Percentiles rank a stretch among this genome's conserved stretches.
Conservation (phyloP, 2,329 filamentous ascomycete species). For the Lecanicillium sp. region DNA sequence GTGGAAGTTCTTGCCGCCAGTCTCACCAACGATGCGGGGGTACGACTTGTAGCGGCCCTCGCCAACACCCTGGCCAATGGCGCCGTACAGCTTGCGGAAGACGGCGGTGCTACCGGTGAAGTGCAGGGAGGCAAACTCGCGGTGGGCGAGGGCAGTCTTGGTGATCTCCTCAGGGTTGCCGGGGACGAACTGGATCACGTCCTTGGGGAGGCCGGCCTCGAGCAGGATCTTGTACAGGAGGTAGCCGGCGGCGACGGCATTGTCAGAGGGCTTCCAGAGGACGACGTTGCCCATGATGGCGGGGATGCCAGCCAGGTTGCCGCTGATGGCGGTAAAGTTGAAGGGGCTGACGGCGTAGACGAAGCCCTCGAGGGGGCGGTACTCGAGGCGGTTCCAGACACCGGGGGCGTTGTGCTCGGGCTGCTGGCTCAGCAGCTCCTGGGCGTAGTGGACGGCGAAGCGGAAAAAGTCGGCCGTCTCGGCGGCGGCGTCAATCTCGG, state of each 20-base stretch:
- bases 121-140: conserved; percentile 81
- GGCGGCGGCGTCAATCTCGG: conserved; percentile 94
- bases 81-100: conserved; percentile 81
- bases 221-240: conserved; percentile 83
- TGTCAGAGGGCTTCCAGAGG: conserved; percentile 93
- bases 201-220: conserved; percentile 80
- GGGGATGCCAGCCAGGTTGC: conserved; percentile 75
- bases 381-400: conserved; percentile 87
- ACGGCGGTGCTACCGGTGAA: conserved; percentile 91
- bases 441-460: conserved; percentile 90
- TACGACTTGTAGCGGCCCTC: conserved; percentile 79
- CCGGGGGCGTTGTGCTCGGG: conserved; percentile 75
- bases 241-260: conserved; percentile 83
- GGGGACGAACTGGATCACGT: conserved; percentile 90
- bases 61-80: conserved; percentile 74
- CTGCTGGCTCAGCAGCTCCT: conserved; percentile 84
- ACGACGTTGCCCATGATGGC: conserved; percentile 91
- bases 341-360: conserved; percentile 92
- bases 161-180: conserved; percentile 83
- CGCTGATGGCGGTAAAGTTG: conserved; percentile 95
- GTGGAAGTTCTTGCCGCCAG: conserved; percentile 91
- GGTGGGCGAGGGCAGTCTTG: conserved; percentile 65
- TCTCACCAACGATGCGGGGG: conserved; percentile 84
- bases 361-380: conserved; percentile 87
- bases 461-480: conserved; percentile 89